Conservation (phyloP, 192 early-diverging fungal species). For the Backusella westeae region DNA sequence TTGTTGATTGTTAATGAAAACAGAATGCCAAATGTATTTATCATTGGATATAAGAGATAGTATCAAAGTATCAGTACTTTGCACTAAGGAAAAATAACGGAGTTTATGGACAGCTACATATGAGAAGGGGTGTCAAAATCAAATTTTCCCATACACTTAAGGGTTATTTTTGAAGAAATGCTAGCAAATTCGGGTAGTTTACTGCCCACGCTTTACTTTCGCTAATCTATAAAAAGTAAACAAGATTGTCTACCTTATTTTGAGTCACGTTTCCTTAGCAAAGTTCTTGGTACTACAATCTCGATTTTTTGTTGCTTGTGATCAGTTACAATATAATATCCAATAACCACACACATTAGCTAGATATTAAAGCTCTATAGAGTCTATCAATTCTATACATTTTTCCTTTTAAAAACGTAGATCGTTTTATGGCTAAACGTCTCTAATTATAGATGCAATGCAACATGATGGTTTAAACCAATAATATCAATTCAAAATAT, state of each 20-base stretch:
- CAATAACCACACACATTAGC: neutral
- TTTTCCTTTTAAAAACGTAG: neutral
- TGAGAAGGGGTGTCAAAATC: neutral
- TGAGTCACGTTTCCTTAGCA: neutral
- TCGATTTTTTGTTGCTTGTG: neutral
- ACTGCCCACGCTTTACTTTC: neutral
- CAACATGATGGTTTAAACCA: neutral
- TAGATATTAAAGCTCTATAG: neutral
- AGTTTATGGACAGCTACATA: neutral
- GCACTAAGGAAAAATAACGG: neutral
- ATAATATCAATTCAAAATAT: neutral
- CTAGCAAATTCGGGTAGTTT: neutral
- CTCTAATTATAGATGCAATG: neutral
- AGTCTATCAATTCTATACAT: neutral
- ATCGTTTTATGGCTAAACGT: neutral
- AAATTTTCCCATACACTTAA: neutral
- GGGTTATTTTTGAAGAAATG: neutral
- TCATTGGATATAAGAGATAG: neutral
- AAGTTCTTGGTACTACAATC: neutral
- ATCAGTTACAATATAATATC: neutral
- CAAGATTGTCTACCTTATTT: neutral
- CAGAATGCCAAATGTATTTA: neutral
- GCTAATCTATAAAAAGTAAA: neutral
- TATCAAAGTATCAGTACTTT: neutral
- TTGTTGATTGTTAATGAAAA: neutral